Base-by-base conservation (phyloP, 306 rosid genomes). In the Trifolium repens region DNA sequence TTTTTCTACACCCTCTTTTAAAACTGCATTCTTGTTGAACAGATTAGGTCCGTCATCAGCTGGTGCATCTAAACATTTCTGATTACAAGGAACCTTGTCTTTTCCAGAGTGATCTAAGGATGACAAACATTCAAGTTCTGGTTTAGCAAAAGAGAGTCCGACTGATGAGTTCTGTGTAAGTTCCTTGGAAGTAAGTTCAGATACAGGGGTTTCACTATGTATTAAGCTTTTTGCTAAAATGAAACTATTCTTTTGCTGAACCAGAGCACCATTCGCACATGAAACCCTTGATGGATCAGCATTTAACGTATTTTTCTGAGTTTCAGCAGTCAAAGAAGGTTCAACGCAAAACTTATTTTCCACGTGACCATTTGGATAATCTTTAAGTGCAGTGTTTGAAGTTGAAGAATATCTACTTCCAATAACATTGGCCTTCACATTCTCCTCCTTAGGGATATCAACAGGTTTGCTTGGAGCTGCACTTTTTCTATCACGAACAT, bases 401-500 rank as follows among this genome's bases (percentile, higher is more conserved):
- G 58, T 50, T 37, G 83, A 46, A 84, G 73, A 40, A n/a, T 47
- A 68, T 69, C 67, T 83, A 47, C 14, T 77, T 61, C 70, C 87
- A 71, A 49, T 75, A 37, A 71, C 67, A 78, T 64, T 86, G 37
- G 65, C 22, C 84, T 79, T 84, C 78, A 75, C 58, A 79, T 72
- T 85, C 80, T 84, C 91, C 78, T 86, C 92, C 81, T 69, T 84
- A 46, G 72, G 74, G 49, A 83, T 66, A 59, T 82, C 88, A 39
- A 63, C 53, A 6, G 89, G 75, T 71, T 89, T 94, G 81, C 79
- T 84, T 22, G 88, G 82, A 80, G 82, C 77, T 66, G 74, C 42
- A 76, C 57, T 88, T 84, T 82, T 89, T 83, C 88, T 85, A 82
- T 94, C 91, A 13, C 99, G 96, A 50, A 90, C 97, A 89, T 94